Evolutionary conservation across 768 basidiomycete genomes (phyloP).

Genomic region (Inosperma sp.): DNA sequence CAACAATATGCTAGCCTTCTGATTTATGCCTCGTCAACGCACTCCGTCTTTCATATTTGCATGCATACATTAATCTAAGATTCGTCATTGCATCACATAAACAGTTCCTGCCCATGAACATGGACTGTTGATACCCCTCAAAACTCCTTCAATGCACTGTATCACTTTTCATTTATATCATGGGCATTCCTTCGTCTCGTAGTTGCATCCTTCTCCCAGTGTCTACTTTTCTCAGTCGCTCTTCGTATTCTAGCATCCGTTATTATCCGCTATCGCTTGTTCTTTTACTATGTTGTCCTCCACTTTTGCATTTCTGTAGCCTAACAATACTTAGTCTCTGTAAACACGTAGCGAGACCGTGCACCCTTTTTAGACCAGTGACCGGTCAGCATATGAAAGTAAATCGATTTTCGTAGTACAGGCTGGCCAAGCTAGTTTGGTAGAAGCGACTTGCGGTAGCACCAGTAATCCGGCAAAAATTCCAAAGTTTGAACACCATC

Average conservation of each 20-base stretch:
- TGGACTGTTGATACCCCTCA: conserved; percentile 9
- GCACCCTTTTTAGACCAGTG: conserved; percentile 1
- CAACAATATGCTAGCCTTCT: too few species aligned
- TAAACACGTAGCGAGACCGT: neutral
- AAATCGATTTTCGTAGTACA: too few species aligned
- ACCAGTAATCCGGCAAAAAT: neutral
- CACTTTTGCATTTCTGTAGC: conserved; percentile 14
- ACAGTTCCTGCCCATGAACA: conserved; percentile 4
- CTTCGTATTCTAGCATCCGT: neutral
- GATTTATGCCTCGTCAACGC: too few species aligned
- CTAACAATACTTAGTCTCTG: too few species aligned
- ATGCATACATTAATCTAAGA: conserved; percentile 18
- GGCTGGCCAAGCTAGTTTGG: too few species aligned
- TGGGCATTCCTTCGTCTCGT: conserved; percentile 4
- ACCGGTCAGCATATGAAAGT: neutral
- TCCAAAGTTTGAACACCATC: neutral
- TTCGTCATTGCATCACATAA: conserved; percentile 11
- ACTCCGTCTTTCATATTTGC: neutral
- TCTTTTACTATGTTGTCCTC: neutral
- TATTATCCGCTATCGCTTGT: neutral
- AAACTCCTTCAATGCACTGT: conserved; percentile 6
- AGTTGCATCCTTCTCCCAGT: conserved; percentile 1
- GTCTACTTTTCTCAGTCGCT: neutral
- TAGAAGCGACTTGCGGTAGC: neutral
- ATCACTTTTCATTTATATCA: conserved; percentile 8